Percentiles rank a stretch among this genome's conserved stretches.
Evolutionary conservation across 2,329 filamentous ascomycete genomes (phyloP).

Genomic region (Ophiostoma sp.): DNA sequence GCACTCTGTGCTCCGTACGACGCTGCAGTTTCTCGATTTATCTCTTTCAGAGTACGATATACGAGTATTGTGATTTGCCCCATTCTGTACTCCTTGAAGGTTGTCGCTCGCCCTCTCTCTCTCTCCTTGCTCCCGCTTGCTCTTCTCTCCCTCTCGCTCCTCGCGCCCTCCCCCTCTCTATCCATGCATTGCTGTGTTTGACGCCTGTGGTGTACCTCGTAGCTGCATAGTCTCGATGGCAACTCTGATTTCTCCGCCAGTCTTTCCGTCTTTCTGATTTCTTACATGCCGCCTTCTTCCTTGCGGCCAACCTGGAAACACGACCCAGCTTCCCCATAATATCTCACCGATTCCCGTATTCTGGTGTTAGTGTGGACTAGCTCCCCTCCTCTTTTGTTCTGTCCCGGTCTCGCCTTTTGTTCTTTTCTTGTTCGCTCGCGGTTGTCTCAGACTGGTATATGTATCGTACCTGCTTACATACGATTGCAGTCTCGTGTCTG

Average conservation of each 20-base stretch:
- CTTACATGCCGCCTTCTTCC: not conserved
- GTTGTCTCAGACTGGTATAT: not conserved
- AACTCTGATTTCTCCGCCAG: not conserved
- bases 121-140: no score
- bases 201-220: no score
- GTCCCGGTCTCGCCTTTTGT: constrained; percentile 3
- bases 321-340: constrained; percentile 17
- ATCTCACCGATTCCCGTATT: constrained; percentile 19
- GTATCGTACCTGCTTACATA: not conserved
- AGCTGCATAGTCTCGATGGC: no score
- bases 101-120: no score
- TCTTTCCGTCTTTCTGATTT: constrained; percentile 6
- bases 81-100: no score
- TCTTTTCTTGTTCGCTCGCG: not conserved
- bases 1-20: no score
- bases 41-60: no score
- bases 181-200: no score
- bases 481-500: not conserved
- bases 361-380: constrained; percentile 6
- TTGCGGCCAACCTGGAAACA: not conserved
- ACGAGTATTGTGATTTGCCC: no score
- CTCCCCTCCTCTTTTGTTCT: constrained; percentile 1
- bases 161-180: no score
- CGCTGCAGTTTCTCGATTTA: no score
- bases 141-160: no score